A percentile compares a stretch with the other conserved stretches of the same genome.
These are phyloP conservation scores for Bryopsis sp. DNA, from an alignment of 139 green algal genomes.

Conservation along the genomic window DNA sequence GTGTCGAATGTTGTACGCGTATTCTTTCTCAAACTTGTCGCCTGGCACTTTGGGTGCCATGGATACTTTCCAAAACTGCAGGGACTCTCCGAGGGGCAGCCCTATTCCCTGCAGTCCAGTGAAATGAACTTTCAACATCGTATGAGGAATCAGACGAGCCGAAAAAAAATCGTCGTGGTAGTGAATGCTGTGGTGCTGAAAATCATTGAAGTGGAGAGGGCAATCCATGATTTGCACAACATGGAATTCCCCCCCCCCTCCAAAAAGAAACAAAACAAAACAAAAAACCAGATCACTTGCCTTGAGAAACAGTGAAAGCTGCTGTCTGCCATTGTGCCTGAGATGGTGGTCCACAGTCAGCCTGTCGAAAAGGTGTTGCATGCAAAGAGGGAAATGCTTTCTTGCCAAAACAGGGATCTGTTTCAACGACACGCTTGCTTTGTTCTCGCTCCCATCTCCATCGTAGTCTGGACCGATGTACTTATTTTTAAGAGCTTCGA, in stretches of 20 bases:
- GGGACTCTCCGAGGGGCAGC: constrained; percentile 78
- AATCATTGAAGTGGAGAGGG: too few species aligned
- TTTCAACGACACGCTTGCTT: constrained; percentile 34
- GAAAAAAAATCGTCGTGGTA: too few species aligned
- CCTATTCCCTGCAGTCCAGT: constrained; percentile 57
- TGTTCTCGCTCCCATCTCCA: constrained; percentile 27
- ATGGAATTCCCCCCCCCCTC: too few species aligned
- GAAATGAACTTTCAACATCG: too few species aligned
- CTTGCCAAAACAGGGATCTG: constrained; percentile 39
- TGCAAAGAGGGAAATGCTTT: constrained; percentile 81
- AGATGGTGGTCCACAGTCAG: constrained; percentile 76
- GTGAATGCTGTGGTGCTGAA: too few species aligned
- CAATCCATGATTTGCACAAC: too few species aligned
- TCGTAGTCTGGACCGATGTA: constrained; percentile 61
- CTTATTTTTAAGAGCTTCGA: constrained; percentile 16
- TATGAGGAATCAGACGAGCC: too few species aligned
- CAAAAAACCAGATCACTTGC: too few species aligned
- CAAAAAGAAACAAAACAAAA: too few species aligned
- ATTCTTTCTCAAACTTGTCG: constrained; percentile 96
- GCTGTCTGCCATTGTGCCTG: constrained; percentile 77
- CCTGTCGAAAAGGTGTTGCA: constrained; percentile 53
- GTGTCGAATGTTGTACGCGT: constrained; percentile 94
- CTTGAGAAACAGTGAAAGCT: constrained; percentile 97
- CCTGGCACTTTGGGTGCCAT: constrained; percentile 52
- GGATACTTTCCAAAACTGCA: constrained; percentile 85